phyloP scores from a whole-genome alignment of 2,329 filamentous ascomycete species.

The Blastomyces percursus region DNA sequence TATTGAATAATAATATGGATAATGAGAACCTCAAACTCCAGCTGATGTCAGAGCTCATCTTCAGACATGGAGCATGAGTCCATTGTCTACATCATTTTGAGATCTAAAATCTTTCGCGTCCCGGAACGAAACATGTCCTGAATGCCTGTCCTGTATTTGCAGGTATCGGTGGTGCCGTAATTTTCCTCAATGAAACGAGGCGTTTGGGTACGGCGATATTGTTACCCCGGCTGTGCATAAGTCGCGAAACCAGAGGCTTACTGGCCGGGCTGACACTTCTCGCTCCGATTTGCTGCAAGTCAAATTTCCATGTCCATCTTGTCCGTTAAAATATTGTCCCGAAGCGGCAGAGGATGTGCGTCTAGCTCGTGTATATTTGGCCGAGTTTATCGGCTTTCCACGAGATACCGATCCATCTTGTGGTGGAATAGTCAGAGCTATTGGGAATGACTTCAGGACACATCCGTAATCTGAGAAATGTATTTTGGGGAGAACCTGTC shows the following conservation, averaged over 20 bases:
- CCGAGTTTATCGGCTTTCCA: background rate
- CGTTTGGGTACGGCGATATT: no score
- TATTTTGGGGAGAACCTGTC: background rate
- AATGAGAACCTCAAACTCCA: no score
- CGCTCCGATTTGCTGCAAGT: background rate
- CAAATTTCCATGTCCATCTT: background rate
- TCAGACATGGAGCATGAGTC: no score
- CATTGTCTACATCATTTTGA: no score
- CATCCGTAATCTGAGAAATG: no score
- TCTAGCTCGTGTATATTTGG: background rate
- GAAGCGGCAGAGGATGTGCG: background rate
- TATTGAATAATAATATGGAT: no score
- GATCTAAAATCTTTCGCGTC: no score
- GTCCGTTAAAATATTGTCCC: background rate
- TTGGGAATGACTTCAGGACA: no score
- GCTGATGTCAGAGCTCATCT: no score
- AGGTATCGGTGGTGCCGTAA: background rate
- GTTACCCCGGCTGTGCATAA: no score
- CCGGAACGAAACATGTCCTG: no score
- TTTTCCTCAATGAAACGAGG: background rate
- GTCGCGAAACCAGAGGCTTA: background rate
- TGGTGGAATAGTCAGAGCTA: background rate
- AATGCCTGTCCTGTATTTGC: background rate
- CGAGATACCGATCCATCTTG: background rate
- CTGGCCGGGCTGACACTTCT: background rate